Evolutionary conservation across 2,329 filamentous ascomycete species (phyloP), one percentile per base, ranked within the genome.

Genomic region (Cordyceps cateniannulata): DNA sequence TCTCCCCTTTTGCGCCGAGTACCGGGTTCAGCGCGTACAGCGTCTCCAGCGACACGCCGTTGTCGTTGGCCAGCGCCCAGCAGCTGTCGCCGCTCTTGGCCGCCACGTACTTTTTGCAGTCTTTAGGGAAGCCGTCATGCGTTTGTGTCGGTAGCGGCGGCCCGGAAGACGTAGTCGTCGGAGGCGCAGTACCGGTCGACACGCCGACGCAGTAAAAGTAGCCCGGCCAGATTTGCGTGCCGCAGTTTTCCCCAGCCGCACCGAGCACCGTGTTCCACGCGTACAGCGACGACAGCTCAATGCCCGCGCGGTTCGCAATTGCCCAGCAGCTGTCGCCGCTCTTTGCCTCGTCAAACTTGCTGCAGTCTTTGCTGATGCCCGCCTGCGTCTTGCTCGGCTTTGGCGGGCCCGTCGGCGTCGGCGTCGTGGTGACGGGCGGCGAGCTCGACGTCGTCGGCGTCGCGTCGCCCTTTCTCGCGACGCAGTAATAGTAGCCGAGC

Each of bases 131-230:
- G 3, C 40, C 40, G 1, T 18, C 5, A 16, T 56, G 53, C 18
- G 53, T 47, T 12, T 25, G 40, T 24, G 40, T 27, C 7, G 40
- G 53, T 14, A 29, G n/a, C 29, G 53, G 5, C 22, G 53, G 53
- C 25, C 22, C n/a, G 5, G 40, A 6, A 1, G 40, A 22, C 2
- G 52, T 44, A 1, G 53, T 56, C n/a, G 53, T 25, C 5, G 53
- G 29, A 3, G 45, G 8, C 45, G 22, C 10, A 12, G 16, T 8
- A 38, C 45, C 45, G 10, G 12, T 8, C 29, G 42, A 55, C 2
- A 55, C 59, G 5, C 50, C 63, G 14, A 69, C 59, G 45, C 68
- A 70, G 61, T 71, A 70, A 22, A 62, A 65, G n/a, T 71, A 64
- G 3, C 52, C 50, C 4, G 64, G 52, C 66, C 63, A 68, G 49